Percentiles rank a stretch among this genome's conserved stretches.
phyloP scores from a whole-genome alignment of 1,139 yeast species.

The Tardiomyces digboiensis region DNA sequence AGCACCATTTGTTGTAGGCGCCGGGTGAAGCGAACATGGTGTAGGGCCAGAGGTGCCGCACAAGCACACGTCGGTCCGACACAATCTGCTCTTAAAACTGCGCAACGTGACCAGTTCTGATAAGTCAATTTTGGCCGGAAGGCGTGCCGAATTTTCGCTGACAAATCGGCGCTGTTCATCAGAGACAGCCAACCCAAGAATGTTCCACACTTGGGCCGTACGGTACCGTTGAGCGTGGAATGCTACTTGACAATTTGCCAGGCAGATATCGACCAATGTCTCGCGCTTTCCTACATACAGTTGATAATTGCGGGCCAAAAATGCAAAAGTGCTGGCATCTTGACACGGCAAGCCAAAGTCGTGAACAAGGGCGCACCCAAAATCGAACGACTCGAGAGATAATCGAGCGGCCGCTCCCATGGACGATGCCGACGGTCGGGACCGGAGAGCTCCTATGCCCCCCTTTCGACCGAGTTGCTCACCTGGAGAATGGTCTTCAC shows the following conservation, averaged over 20 bases:
- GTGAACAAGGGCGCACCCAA: not conserved
- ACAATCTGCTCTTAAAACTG: no score
- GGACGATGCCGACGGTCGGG: not conserved
- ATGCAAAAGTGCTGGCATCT: slow-evolving; percentile 18
- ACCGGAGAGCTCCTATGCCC: no score
- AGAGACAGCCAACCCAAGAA: slow-evolving; percentile 46
- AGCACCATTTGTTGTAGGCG: no score
- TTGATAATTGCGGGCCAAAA: slow-evolving; percentile 23
- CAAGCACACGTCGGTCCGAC: not conserved
- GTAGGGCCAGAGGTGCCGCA: not conserved
- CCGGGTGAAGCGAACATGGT: no score
- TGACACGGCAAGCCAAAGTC: slow-evolving; percentile 23
- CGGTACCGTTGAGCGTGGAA: slow-evolving; percentile 41
- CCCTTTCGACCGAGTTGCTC: slow-evolving; percentile 28
- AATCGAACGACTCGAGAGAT: not conserved
- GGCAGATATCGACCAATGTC: slow-evolving; percentile 43
- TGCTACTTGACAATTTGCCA: slow-evolving; percentile 51
- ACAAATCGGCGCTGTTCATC: slow-evolving; percentile 30
- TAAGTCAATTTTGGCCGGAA: not conserved
- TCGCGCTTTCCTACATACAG: slow-evolving; percentile 28
- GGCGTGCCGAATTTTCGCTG: not conserved
- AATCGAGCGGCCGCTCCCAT: not conserved
- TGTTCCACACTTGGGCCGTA: slow-evolving; percentile 62
- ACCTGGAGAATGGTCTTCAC: not conserved
- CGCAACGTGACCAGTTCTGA: not conserved